Base-by-base conservation (phyloP, 2,329 filamentous ascomycete genomes). In the Aspergillus luchuensis region DNA sequence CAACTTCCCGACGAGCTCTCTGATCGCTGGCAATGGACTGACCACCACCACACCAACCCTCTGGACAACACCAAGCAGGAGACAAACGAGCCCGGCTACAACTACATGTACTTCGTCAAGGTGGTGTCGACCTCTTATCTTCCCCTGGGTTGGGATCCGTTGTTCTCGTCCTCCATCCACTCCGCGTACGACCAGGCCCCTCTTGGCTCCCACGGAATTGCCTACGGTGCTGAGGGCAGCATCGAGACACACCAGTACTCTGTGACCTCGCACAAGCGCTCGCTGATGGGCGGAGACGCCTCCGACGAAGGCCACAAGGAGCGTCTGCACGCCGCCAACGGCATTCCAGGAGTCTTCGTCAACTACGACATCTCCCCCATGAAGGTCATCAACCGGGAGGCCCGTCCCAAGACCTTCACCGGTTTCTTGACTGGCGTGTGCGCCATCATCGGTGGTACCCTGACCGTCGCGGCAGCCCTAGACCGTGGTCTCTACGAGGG, bases 31-130 rank as follows among this genome's bases (percentile, higher is more conserved):
- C 90, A 88, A 62, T 97, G 91, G 91, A 92, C 90, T 10, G 93
- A 92, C 77, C 91, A 97, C 78, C 92, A 98, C 77, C 79, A 91
- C 63, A 77, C 77, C 67, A 97, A 98, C 78, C 95, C 95, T 4
- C 86, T 99, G 4, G 96, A 99, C 72, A 84, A 85, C 56, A 91
- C 89, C 3, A 81, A 85, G 65, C 92, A 98, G 81, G 79, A 83
- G 56, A 96, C 92, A 2, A 81, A 85, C 38, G 92, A 97, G 71
- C 86, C 91, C 67, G 90, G 90, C 66, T 97, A 85, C 83, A 99
- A 97, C 82, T 99, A 89, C 78, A 97, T 98, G 92, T 99, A 99
- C 82, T 99, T 99, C 78, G 85, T 99, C 78, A 99, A 99, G 83
- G 95, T 99, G 59, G 95, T 99, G 33, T 92, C 91, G 3, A 99